Conservation (phyloP, 768 basidiomycete genomes). For the Coprinellus aureogranulatus region DNA sequence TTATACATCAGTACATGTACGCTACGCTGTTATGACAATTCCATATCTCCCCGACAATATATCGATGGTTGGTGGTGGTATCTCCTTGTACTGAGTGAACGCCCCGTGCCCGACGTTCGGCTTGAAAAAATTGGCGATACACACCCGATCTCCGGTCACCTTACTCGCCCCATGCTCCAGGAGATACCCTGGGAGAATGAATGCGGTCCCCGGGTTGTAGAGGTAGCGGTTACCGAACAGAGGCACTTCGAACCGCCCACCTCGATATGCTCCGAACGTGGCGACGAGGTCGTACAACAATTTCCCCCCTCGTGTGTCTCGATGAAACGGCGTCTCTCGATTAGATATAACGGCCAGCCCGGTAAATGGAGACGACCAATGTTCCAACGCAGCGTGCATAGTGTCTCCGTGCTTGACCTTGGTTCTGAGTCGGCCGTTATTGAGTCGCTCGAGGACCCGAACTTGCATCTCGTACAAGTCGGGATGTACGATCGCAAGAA, state of each 20-base stretch:
- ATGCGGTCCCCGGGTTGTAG: not conserved
- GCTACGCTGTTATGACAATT: too few relatives aligned
- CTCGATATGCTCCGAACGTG: not conserved
- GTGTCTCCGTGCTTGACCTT: too few relatives aligned
- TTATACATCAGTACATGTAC: too few relatives aligned
- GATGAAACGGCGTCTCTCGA: not conserved
- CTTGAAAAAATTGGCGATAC: not conserved
- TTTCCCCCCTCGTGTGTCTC: not conserved
- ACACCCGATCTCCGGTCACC: not conserved
- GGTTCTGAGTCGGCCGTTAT: too few relatives aligned
- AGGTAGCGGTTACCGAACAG: not conserved
- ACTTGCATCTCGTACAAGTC: too few relatives aligned
- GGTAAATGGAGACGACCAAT: not conserved
- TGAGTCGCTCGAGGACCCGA: too few relatives aligned
- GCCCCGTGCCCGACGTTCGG: not conserved
- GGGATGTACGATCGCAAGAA: too few relatives aligned
- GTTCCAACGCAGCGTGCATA: not conserved
- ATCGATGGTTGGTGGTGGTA: not conserved
- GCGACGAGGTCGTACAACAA: not conserved
- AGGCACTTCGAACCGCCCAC: not conserved
- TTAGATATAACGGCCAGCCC: not conserved
- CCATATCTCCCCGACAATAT: too few relatives aligned
- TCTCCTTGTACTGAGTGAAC: not conserved
- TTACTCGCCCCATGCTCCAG: not conserved
- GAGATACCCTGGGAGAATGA: not conserved